These are phyloP conservation scores for Kappamyces sp. DNA, from an alignment of 192 early-diverging fungal species.

Conservation along the genomic window DNA sequence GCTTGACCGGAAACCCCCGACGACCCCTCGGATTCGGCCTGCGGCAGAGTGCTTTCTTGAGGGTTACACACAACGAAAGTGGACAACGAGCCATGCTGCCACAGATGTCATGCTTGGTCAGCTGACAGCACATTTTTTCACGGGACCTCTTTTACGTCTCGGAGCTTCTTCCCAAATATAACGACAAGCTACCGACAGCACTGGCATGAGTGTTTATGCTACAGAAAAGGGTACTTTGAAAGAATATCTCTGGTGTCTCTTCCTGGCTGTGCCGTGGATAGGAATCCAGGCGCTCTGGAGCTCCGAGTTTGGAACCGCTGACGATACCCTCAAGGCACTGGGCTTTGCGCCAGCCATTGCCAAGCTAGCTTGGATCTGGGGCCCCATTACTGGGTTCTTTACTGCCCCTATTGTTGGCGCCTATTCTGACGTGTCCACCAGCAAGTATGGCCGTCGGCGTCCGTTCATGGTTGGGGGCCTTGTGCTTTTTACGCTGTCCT, in stretches of 20 bases:
- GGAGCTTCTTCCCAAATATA: too few relatives aligned
- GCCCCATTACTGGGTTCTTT: conserved; percentile 27
- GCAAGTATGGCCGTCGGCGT: conserved; percentile 22
- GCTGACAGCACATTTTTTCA: too few relatives aligned
- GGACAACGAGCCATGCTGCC: too few relatives aligned
- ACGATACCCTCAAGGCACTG: conserved; percentile 1
- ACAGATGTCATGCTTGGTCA: too few relatives aligned
- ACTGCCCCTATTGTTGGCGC: conserved; percentile 21
- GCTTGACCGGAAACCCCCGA: too few relatives aligned
- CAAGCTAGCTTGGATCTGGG: conserved; percentile 18
- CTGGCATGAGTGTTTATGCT: too few relatives aligned
- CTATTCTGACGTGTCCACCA: conserved; percentile 18
- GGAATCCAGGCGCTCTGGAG: conserved; percentile 24
- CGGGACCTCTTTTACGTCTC: too few relatives aligned
- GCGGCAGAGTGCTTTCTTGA: too few relatives aligned
- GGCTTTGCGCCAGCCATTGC: conserved; percentile 5
- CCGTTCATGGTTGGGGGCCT: conserved; percentile 23
- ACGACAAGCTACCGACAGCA: too few relatives aligned
- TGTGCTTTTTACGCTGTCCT: neutral
- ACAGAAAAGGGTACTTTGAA: neutral
- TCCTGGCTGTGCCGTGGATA: conserved; percentile 22
- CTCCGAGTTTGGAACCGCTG: conserved; percentile 17
- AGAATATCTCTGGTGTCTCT: conserved; percentile 9
- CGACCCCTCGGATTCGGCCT: too few relatives aligned
- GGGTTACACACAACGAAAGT: too few relatives aligned